Conservation (phyloP, 202 grass and related monocot genomes). For the Bolboschoenoplectus hybrid region DNA sequence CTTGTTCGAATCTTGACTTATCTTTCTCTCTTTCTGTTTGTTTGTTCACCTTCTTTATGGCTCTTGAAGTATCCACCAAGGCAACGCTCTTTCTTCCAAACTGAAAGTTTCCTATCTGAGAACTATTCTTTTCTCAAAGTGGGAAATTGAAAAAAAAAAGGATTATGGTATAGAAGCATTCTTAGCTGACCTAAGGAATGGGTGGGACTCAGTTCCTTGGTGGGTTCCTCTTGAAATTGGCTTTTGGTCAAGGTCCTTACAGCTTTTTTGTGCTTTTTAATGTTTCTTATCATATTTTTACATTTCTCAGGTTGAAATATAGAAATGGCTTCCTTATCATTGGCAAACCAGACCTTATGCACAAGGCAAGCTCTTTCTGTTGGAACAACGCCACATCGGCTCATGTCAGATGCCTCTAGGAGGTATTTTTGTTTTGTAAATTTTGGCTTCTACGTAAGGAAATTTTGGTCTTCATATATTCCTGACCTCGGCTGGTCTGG, state of each 20-base stretch:
- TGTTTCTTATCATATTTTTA: background rate
- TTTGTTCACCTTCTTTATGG: too few species aligned
- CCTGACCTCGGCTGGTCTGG: background rate
- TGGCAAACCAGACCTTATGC: constrained; percentile 28
- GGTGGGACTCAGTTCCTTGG: too few species aligned
- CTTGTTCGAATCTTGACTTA: too few species aligned
- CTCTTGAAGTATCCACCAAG: too few species aligned
- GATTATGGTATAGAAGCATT: too few species aligned
- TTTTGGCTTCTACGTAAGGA: background rate
- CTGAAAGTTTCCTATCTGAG: too few species aligned
- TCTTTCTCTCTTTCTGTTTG: too few species aligned
- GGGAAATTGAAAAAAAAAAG: too few species aligned
- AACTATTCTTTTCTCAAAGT: too few species aligned
- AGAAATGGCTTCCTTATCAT: constrained; percentile 27
- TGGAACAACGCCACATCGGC: background rate
- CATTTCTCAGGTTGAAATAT: constrained; percentile 25
- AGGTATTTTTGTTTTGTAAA: constrained; percentile 1
- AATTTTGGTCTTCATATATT: background rate
- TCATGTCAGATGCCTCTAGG: constrained; percentile 2
- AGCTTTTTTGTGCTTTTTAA: background rate
- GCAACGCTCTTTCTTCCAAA: too few species aligned
- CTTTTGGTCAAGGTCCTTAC: background rate
- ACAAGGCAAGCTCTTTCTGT: background rate
- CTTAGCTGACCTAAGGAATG: too few species aligned
- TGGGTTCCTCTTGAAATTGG: too few species aligned